phyloP scores from a whole-genome alignment of 1,139 yeast genomes.

The Zygosaccharomyces pseudobailii region DNA sequence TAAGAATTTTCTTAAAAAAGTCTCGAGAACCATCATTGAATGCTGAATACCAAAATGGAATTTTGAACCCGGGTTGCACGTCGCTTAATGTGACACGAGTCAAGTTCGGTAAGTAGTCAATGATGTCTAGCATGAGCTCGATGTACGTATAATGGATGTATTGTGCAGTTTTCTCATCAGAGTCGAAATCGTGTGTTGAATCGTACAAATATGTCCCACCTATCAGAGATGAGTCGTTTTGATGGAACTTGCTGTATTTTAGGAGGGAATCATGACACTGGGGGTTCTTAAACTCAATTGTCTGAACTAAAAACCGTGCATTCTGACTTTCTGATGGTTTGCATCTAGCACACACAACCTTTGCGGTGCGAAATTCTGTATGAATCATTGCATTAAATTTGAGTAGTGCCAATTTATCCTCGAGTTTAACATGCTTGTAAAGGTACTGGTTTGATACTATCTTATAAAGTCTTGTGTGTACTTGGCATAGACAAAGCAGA shows the following conservation, averaged over 20 bases:
- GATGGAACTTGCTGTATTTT: slow-evolving; percentile 30
- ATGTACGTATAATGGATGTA: slow-evolving; percentile 35
- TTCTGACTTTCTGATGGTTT: slow-evolving; percentile 17
- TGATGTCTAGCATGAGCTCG: slow-evolving; percentile 37
- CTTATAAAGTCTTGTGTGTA: slow-evolving; percentile 23
- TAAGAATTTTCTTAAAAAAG: slow-evolving; percentile 30
- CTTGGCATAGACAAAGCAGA: slow-evolving; percentile 21
- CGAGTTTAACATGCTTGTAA: slow-evolving; percentile 23
- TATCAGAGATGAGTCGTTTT: slow-evolving; percentile 17
- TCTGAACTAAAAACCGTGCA: slow-evolving; percentile 25
- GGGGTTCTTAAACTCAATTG: slow-evolving; percentile 30
- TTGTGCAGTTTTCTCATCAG: slow-evolving; percentile 10
- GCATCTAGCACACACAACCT: slow-evolving; percentile 8
- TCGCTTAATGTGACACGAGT: slow-evolving; percentile 38
- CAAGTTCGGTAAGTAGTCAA: slow-evolving; percentile 37
- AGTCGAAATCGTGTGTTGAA: background rate
- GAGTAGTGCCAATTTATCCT: slow-evolving; percentile 25
- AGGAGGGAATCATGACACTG: slow-evolving; percentile 33
- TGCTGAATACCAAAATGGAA: slow-evolving; percentile 40
- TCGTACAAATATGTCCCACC: slow-evolving; percentile 27
- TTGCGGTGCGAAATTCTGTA: slow-evolving; percentile 24
- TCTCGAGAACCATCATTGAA: slow-evolving; percentile 33
- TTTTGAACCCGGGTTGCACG: slow-evolving; percentile 49
- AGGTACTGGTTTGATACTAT: slow-evolving; percentile 25
- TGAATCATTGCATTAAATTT: slow-evolving; percentile 31